These are phyloP conservation scores for Adansonia grandidieri DNA, from an alignment of 441 rosid species.

Conservation along the genomic window DNA sequence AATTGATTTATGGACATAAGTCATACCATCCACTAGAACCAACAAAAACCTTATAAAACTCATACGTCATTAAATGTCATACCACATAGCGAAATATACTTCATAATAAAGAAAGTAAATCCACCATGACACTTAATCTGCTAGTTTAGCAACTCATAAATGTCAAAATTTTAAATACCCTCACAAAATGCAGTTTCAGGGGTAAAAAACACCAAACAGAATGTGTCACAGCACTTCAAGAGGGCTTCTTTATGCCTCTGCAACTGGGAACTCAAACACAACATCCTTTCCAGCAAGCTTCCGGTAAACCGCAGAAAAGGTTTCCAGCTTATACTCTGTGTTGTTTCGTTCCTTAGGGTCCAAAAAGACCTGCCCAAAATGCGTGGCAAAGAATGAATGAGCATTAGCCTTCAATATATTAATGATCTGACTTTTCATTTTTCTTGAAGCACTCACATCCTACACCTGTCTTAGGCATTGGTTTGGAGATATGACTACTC, in stretches of 20 bases:
- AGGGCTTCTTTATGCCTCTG: conserved; percentile 46
- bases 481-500: too few relatives aligned
- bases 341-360: conserved; percentile 65
- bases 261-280: conserved; percentile 21
- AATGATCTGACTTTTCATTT: neutral
- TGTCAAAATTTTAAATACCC: conserved; percentile 36
- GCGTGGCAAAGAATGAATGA: neutral
- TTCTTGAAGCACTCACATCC: too few relatives aligned
- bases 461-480: too few relatives aligned
- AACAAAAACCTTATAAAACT: conserved; percentile 1
- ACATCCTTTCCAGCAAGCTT: conserved; percentile 74
- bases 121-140: conserved; percentile 3
- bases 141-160: conserved; percentile 21
- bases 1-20: neutral
- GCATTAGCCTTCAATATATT: neutral
- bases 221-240: conserved; percentile 4
- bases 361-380: neutral
- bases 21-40: neutral
- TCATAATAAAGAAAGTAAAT: conserved; percentile 3
- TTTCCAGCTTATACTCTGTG: conserved; percentile 69
- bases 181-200: neutral
- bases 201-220: conserved; percentile 9
- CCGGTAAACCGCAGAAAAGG: conserved; percentile 72
- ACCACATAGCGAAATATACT: neutral
- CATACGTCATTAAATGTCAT: neutral